Evolutionary conservation across 257 asterid genomes (phyloP), one percentile per base, ranked within the genome.

Genomic region (Petunia secreta): DNA sequence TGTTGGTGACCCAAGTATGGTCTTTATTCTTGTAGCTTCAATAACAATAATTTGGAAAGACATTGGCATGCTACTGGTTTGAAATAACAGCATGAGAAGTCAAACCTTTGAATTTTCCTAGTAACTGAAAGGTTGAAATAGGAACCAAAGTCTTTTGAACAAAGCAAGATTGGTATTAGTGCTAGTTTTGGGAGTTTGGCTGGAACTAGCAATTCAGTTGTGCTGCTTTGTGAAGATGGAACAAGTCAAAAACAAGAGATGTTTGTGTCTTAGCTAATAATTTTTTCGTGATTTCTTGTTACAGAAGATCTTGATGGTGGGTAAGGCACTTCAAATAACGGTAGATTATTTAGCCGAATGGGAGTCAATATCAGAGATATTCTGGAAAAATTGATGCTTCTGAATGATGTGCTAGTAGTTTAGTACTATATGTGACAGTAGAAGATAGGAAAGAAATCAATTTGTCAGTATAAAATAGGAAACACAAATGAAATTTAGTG

Each of bases 151-250:
- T 66, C n/a, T 66, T 43, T 66, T 40, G 11, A 41, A 66, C 75
- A 66, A 66, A 66, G 41, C 75, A 66, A 41, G 53, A 2, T 66
- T 14, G 53, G 37, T 11, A 3, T 25, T 40, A 15, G 75, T 1
- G 6, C 37, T 66, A 66, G 53, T 66, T 66, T 65, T 40, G 53
- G 74, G 14, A 14, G 53, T 65, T 65, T 40, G 6, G 46, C 74
- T 65, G 53, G 74, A 65, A 40, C 52, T 5, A 65, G 74, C 11
- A 65, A 65, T 65, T 65, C 74, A 40, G 54, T 15, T 38, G 41
- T 66, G 54, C 15, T 41, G 53, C 53, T 66, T 3, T 66, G 53
- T 15, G 54, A 14, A 66, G 75, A 66, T 66, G 50, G 16, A 41
- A 7, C 65, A 66, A 66, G 53, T 66, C 4, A 38, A 66, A 66